Conservation (phyloP, 306 rosid species). For the Rosa chinensis region DNA sequence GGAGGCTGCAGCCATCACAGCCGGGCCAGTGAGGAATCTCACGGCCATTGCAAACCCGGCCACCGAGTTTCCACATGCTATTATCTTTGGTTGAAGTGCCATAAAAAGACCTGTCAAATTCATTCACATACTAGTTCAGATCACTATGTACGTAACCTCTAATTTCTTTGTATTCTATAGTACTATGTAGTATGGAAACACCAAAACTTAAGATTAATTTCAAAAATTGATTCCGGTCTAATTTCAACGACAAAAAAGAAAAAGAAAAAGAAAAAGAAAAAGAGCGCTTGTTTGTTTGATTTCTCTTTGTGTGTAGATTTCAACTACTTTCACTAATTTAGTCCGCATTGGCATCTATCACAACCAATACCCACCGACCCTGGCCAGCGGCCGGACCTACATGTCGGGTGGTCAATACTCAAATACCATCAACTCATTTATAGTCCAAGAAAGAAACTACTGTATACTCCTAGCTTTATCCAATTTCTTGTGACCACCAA, state of each 20-base stretch:
- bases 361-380: constrained; percentile 34
- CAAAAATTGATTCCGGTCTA: neutral
- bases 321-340: constrained; percentile 29
- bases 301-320: neutral
- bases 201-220: neutral
- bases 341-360: constrained; percentile 25
- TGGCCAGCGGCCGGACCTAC: constrained; percentile 63
- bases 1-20: constrained; percentile 96
- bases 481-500: neutral
- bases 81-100: constrained; percentile 98
- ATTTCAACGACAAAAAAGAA: neutral
- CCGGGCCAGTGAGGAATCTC: constrained; percentile 94
- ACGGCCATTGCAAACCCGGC: constrained; percentile 93
- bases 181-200: neutral
- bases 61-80: constrained; percentile 96
- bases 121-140: neutral
- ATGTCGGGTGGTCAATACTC: constrained; percentile 64
- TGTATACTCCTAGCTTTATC: neutral
- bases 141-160: neutral
- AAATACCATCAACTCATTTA: constrained; percentile 15
- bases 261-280: neutral
- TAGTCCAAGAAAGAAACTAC: constrained; percentile 27
- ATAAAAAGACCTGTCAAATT: constrained; percentile 63
- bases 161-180: neutral
- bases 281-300: neutral